Evolutionary conservation across 768 basidiomycete genomes (phyloP), one percentile per base, ranked within the genome.

Genomic region (Sporobolomyces phaffii): DNA sequence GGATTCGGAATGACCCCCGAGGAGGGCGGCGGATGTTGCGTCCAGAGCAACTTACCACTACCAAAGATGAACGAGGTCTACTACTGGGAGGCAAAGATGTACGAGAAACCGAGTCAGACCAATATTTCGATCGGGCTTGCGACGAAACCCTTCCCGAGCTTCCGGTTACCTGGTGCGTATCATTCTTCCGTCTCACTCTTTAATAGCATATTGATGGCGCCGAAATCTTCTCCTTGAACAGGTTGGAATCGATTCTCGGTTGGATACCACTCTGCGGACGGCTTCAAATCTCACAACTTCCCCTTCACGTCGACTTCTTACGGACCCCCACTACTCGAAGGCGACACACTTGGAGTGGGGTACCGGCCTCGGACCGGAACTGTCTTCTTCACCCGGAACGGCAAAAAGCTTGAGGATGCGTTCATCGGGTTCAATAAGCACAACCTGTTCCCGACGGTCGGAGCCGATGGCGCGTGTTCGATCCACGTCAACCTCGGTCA

Each of bases 1-100:
- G 79, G 80, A 43, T 77, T 78, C 7, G 79, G 78, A 38, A 80
- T 80, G 79, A 69, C 78, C 0, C 87, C 90, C n/a, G 88, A 93
- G 75, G 93, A 96, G 28, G 87, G 90, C 34, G 91, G 91, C 24
- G 88, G 90, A 3, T 93, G 94, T 17, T 90, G 85, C 65, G 96
- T 99, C 14, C 91, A 97, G 80, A 94, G 91, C 54, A 99, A 98
- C 77, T 82, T 99, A 14, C 96, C 96, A 3, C 81, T 99, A 5
- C 96, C 96, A 17, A 97, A 97, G 76, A 82, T 98, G 54, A 99
- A 99, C 79, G 96, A 98, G 77, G 92, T 97, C 17, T 99, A 99
- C 77, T 99, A 99, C 77, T 99, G 90, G 90, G 96, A 99, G 77
- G 89, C 91, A 68, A 99, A 99, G 80, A 90, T 98, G 89, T 98